Evolutionary conservation across 306 rosid genomes (phyloP).

Genomic region (Begonia peltatifolia): DNA sequence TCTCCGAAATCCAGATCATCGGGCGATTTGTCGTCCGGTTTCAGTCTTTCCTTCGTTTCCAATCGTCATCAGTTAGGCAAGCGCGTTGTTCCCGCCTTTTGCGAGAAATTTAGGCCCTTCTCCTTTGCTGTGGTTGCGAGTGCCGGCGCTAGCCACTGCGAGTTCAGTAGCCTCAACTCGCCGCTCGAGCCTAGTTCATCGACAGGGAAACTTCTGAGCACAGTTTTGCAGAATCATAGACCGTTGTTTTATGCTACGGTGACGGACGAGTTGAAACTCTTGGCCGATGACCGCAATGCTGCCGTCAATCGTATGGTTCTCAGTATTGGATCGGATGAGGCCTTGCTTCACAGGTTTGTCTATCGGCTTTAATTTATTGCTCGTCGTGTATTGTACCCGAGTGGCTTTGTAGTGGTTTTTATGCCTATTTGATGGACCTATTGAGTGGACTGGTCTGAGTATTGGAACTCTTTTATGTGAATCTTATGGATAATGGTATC

Average conservation of each 20-base stretch:
- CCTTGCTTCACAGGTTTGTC: slow-evolving; percentile 70
- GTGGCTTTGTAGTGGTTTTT: too few relatives aligned
- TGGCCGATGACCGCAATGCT: slow-evolving; percentile 55
- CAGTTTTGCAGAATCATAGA: slow-evolving; percentile 73
- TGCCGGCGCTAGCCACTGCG: slow-evolving; percentile 30
- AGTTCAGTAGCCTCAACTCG: slow-evolving; percentile 44
- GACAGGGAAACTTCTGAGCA: slow-evolving; percentile 42
- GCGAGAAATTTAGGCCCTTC: slow-evolving; percentile 3
- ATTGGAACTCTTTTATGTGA: too few relatives aligned
- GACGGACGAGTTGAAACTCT: slow-evolving; percentile 47
- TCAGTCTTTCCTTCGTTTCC: background rate
- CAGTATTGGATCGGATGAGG: slow-evolving; percentile 34
- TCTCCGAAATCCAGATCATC: slow-evolving; percentile 1
- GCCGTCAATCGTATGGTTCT: slow-evolving; percentile 44
- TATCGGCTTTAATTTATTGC: background rate
- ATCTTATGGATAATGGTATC: too few relatives aligned
- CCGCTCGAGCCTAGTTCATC: slow-evolving; percentile 55
- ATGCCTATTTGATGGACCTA: too few relatives aligned
- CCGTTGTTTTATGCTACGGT: slow-evolving; percentile 66
- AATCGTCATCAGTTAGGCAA: background rate
- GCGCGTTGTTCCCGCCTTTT: background rate
- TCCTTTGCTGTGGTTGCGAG: slow-evolving; percentile 13
- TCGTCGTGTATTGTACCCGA: background rate
- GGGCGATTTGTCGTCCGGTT: background rate
- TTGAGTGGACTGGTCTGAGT: too few relatives aligned